Percentiles rank a stretch among this genome's conserved stretches.
These are phyloP conservation scores for Haematococcus sp. DNA, from an alignment of 139 green algal genomes.

Conservation along the genomic window DNA sequence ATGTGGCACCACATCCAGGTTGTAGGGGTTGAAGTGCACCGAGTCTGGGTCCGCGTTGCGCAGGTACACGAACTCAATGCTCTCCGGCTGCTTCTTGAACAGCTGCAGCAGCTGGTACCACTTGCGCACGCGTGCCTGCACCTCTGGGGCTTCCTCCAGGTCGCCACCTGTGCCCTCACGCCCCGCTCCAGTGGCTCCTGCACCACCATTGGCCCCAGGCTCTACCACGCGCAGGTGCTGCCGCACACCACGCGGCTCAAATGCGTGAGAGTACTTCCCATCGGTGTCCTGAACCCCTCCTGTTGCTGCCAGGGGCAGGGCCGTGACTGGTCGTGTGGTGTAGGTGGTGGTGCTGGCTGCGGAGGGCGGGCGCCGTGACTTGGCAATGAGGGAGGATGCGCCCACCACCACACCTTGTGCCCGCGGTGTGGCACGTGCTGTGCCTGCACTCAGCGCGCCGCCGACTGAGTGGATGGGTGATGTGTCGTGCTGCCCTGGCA, in stretches of 20 bases:
- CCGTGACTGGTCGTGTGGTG: not conserved
- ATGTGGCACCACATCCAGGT: slow-evolving; percentile 46
- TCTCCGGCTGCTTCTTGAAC: slow-evolving; percentile 25
- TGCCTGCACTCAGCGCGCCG: not conserved
- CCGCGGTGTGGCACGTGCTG: not conserved
- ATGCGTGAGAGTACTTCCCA: slow-evolving; percentile 10
- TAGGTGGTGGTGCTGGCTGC: not conserved
- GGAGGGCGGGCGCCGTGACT: not conserved
- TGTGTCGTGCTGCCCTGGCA: not conserved
- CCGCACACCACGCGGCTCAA: slow-evolving; percentile 6
- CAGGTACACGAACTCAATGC: slow-evolving; percentile 54
- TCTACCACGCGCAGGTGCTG: not conserved
- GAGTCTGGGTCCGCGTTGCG: slow-evolving; percentile 19
- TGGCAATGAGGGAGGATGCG: not conserved
- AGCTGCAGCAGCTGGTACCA: slow-evolving; percentile 18
- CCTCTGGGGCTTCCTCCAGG: not conserved
- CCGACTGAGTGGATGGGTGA: not conserved
- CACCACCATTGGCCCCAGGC: not conserved
- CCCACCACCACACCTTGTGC: not conserved
- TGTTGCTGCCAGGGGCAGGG: not conserved
- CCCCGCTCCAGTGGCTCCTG: not conserved
- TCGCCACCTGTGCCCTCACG: not conserved
- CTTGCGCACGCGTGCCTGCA: slow-evolving; percentile 7
- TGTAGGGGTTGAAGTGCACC: slow-evolving; percentile 45
- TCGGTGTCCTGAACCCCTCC: too few species aligned